Evolutionary conservation across 768 basidiomycete species (phyloP).

Genomic region (Trametes maxima): DNA sequence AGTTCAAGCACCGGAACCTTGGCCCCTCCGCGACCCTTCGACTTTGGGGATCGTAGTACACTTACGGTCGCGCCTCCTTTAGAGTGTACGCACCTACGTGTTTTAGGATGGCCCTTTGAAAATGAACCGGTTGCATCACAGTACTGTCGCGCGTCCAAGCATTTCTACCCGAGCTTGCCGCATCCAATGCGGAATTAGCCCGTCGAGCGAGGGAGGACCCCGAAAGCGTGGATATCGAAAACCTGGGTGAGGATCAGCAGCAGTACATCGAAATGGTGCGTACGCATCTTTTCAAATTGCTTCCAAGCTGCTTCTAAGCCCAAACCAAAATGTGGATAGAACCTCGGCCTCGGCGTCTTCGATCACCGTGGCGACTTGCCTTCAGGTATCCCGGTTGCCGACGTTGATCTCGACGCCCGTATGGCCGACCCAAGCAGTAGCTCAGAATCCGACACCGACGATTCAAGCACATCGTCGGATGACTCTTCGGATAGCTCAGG

Average conservation of each 20-base stretch:
- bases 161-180: constrained; percentile 68
- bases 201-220: constrained; percentile 51
- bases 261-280: constrained; percentile 56
- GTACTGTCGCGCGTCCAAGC: constrained; percentile 67
- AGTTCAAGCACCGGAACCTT: not conserved
- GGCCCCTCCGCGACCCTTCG: constrained; percentile 26
- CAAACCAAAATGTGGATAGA: constrained; percentile 37
- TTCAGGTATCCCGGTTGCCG: constrained; percentile 14
- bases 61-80: constrained; percentile 46
- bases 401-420: constrained; percentile 8
- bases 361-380: constrained; percentile 26
- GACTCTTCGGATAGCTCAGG: not conserved
- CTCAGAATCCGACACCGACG: not conserved
- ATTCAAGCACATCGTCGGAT: not conserved
- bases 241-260: constrained; percentile 48
- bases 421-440: not conserved
- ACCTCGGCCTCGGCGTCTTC: constrained; percentile 66
- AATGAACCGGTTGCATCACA: constrained; percentile 30
- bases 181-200: constrained; percentile 59
- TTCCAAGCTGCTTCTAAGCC: not conserved
- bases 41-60: constrained; percentile 36
- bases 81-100: constrained; percentile 45
- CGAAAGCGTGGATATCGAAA: constrained; percentile 69
- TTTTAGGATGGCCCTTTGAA: not conserved
- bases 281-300: not conserved